Conservation (phyloP, 2,329 filamentous ascomycete species). For the Akanthomyces muscarius region DNA sequence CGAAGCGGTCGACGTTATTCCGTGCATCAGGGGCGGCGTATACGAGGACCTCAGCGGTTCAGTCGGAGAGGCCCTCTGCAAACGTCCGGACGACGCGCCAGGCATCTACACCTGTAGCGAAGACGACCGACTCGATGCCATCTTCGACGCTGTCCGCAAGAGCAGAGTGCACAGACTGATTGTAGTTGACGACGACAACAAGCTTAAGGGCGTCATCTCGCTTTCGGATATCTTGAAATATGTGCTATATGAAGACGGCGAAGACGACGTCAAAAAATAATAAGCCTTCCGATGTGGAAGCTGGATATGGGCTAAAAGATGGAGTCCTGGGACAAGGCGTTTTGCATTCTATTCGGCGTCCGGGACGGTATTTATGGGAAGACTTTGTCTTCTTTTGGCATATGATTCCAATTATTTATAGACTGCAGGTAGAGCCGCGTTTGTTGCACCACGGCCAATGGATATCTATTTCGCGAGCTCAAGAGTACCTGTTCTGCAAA, state of each 20-base stretch:
- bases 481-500: neutral
- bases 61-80: constrained; percentile 85
- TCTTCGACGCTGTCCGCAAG: constrained; percentile 95
- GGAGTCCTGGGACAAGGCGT: constrained; percentile 2
- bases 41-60: constrained; percentile 87
- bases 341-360: constrained; percentile 14
- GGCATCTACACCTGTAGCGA: constrained; percentile 95
- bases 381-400: constrained; percentile 5
- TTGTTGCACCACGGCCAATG: neutral
- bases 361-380: constrained; percentile 1
- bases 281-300: constrained; percentile 1
- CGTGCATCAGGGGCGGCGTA: constrained; percentile 85
- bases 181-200: constrained; percentile 84
- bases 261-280: constrained; percentile 27
- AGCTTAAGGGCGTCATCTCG: constrained; percentile 83
- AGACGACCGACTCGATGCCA: constrained; percentile 87
- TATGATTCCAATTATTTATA: constrained; percentile 2
- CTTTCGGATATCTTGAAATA: constrained; percentile 96
- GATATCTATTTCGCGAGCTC: neutral
- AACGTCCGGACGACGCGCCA: constrained; percentile 83
- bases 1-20: constrained; percentile 95
- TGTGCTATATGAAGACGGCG: constrained; percentile 76
- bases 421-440: constrained; percentile 3
- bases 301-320: constrained; percentile 1
- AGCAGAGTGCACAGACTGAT: constrained; percentile 90